Evolutionary conservation across 257 asterid genomes (phyloP).

Genomic region (Verbascum thapsus): DNA sequence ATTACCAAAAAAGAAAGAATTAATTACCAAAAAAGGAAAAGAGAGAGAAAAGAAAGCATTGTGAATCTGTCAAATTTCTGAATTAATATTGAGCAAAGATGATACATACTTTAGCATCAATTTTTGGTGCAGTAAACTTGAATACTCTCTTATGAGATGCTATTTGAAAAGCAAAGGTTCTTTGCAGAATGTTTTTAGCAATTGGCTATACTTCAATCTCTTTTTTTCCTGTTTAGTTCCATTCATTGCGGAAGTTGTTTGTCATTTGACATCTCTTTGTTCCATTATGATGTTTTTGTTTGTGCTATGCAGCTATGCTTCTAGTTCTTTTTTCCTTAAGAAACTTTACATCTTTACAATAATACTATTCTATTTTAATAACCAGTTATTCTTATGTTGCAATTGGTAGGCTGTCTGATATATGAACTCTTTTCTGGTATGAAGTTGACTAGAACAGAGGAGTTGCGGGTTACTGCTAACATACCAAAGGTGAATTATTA

Average conservation of each 20-base stretch:
- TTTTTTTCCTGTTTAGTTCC: slow-evolving; percentile 19
- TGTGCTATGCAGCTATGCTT: slow-evolving; percentile 3
- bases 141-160: slow-evolving; percentile 11
- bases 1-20: too few species aligned
- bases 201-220: slow-evolving; percentile 12
- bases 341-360: slow-evolving; percentile 20
- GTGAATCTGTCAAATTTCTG: slow-evolving; percentile 1
- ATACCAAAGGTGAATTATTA: slow-evolving; percentile 76
- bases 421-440: slow-evolving; percentile 91
- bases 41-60: slow-evolving; percentile 13
- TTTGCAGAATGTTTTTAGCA: slow-evolving; percentile 15
- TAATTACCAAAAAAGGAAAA: slow-evolving; percentile 8
- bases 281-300: slow-evolving; percentile 3
- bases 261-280: background rate
- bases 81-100: background rate
- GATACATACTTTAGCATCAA: background rate
- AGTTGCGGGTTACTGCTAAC: slow-evolving; percentile 73
- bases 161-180: slow-evolving; percentile 17
- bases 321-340: background rate
- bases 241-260: slow-evolving; percentile 20
- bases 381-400: slow-evolving; percentile 28
- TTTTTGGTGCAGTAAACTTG: slow-evolving; percentile 19
- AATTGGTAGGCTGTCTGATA: slow-evolving; percentile 83
- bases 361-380: slow-evolving; percentile 14
- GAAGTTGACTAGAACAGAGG: slow-evolving; percentile 88